These are phyloP conservation scores for Apophysomyces elegans DNA, from an alignment of 371 early-diverging fungal genomes.

Conservation along the genomic window DNA sequence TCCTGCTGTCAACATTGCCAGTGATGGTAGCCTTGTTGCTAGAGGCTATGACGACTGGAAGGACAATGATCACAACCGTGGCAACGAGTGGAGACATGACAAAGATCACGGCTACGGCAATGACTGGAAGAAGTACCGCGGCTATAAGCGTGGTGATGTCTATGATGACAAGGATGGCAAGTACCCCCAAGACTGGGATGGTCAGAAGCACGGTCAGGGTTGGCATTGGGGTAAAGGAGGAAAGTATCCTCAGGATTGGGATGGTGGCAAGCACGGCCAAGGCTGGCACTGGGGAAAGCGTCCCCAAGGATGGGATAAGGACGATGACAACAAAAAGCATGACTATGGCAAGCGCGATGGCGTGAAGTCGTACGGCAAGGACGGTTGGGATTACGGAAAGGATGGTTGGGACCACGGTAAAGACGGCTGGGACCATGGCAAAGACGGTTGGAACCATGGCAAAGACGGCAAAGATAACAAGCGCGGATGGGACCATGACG, in stretches of 20 bases:
- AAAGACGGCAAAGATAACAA: not conserved
- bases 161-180: not conserved
- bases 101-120: not conserved
- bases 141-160: not conserved
- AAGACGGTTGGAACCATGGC: not conserved
- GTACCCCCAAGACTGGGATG: not conserved
- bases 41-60: not conserved
- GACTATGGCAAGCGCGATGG: not conserved
- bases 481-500: not conserved
- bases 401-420: not conserved
- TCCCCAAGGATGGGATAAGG: not conserved
- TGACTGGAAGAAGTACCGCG: not conserved
- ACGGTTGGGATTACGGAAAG: not conserved
- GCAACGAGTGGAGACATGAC: not conserved
- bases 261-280: not conserved
- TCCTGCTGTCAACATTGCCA: not conserved
- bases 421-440: not conserved
- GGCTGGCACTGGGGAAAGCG: not conserved
- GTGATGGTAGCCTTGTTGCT: not conserved
- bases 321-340: not conserved
- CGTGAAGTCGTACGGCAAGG: not conserved
- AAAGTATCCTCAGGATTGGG: not conserved
- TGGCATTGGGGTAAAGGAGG: constrained; percentile 8
- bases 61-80: not conserved
- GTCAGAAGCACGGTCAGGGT: not conserved